A percentile compares a stretch with the other conserved stretches of the same genome.
phyloP scores from a whole-genome alignment of 495 filamentous ascomycete genomes.

The Xylaria castorea region DNA sequence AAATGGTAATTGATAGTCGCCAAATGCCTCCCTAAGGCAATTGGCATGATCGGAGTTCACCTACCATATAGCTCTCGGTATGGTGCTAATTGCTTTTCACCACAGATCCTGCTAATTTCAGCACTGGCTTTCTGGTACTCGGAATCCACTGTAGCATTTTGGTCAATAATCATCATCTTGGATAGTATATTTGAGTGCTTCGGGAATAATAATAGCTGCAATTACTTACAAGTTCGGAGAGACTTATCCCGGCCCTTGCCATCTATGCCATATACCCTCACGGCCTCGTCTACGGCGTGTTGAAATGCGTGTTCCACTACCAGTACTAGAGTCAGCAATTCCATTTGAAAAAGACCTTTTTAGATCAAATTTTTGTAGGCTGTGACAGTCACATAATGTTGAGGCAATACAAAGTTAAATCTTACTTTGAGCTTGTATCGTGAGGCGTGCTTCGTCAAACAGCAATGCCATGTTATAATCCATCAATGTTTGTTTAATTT shows the following conservation, averaged over 20 bases:
- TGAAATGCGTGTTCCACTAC: conserved; percentile 30
- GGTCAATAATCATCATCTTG: background rate
- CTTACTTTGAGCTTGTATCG: conserved; percentile 25
- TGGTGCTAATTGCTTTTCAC: conserved; percentile 28
- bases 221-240: conserved; percentile 24
- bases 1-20: background rate
- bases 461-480: conserved; percentile 31
- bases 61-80: conserved; percentile 29
- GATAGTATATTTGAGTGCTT: background rate
- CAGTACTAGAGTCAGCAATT: conserved; percentile 1
- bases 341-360: background rate
- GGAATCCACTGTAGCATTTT: conserved; percentile 24
- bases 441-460: conserved; percentile 20
- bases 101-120: conserved; percentile 28
- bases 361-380: background rate
- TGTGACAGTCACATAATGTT: background rate
- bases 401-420: background rate
- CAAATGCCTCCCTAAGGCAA: background rate
- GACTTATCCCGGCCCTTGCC: conserved; percentile 29
- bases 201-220: background rate
- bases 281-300: conserved; percentile 28
- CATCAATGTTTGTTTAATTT: conserved; percentile 29
- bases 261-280: conserved; percentile 27
- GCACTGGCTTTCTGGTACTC: conserved; percentile 29
- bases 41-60: conserved; percentile 9